phyloP scores from a whole-genome alignment of 352 stramenopile genomes.

The Aphanomyces cochlioides region DNA sequence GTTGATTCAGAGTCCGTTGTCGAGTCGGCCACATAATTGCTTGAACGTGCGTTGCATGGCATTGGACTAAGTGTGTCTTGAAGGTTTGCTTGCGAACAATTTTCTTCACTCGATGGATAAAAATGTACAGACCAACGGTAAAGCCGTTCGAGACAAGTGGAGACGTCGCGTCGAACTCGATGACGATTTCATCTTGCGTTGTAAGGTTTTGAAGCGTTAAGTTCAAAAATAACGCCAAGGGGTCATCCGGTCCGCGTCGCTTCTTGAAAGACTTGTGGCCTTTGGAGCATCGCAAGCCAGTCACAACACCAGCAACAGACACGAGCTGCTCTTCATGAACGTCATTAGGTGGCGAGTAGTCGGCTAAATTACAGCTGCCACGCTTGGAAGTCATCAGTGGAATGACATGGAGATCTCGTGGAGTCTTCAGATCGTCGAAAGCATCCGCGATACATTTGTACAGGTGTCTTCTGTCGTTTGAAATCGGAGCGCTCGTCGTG shows the following conservation, averaged over 20 bases:
- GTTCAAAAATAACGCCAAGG: not conserved
- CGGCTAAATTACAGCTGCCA: not conserved
- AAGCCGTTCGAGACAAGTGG: not conserved
- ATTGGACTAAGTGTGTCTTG: constrained; percentile 38
- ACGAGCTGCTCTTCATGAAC: constrained; percentile 1
- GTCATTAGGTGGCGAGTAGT: not conserved
- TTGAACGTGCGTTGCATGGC: constrained; percentile 30
- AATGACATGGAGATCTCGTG: not conserved
- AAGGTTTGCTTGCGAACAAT: constrained; percentile 4
- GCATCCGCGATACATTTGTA: not conserved
- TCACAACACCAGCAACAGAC: not conserved
- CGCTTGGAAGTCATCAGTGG: constrained; percentile 25
- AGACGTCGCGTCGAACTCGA: constrained; percentile 6
- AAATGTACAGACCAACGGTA: not conserved
- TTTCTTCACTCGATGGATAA: constrained; percentile 17
- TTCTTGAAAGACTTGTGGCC: not conserved
- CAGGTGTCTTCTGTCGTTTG: not conserved
- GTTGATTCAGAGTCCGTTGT: not conserved
- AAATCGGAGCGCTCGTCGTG: not conserved
- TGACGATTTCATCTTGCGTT: not conserved
- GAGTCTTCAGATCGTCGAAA: not conserved
- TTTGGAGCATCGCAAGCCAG: not conserved
- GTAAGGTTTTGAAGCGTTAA: not conserved
- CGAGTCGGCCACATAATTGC: not conserved
- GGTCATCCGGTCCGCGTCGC: not conserved